Conservation (phyloP, 371 early-diverging fungal species). For the Cokeromyces recurvatus region DNA sequence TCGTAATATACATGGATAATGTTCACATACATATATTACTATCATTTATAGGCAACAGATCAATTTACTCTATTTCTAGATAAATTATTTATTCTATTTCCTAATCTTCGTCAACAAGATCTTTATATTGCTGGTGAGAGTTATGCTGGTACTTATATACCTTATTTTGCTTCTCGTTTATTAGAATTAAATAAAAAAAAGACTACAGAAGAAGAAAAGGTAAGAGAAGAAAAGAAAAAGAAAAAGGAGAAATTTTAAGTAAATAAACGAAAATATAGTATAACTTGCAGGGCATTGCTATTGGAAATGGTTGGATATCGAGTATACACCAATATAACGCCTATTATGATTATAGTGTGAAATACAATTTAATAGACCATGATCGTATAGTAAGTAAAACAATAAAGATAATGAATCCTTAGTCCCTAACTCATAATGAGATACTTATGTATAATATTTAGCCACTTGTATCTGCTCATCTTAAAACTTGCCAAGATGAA, state of each 20-base stretch:
- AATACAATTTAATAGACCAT: constrained; percentile 34
- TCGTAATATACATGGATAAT: neutral
- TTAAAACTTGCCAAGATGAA: constrained; percentile 21
- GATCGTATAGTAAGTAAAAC: constrained; percentile 35
- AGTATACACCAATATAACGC: constrained; percentile 65
- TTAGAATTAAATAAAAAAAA: constrained; percentile 48
- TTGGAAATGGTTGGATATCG: constrained; percentile 92
- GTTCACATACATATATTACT: no score
- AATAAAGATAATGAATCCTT: no score
- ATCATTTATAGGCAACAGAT: constrained; percentile 34
- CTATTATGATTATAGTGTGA: constrained; percentile 43
- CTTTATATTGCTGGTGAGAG: constrained; percentile 84
- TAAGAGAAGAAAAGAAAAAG: constrained; percentile 1
- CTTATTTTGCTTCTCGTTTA: constrained; percentile 65
- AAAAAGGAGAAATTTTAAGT: no score
- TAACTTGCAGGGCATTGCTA: constrained; percentile 63
- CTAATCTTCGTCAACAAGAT: constrained; percentile 49
- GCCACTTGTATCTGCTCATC: constrained; percentile 7
- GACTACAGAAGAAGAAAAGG: no score
- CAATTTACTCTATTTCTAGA: constrained; percentile 62
- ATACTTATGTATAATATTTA: no score
- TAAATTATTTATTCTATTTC: constrained; percentile 59
- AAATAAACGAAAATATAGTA: no score
- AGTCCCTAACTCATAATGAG: no score
- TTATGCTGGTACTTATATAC: constrained; percentile 84